Evolutionary conservation across 352 stramenopile genomes (phyloP), one percentile per base, ranked within the genome.

Genomic region (Globisporangium alternatum): DNA sequence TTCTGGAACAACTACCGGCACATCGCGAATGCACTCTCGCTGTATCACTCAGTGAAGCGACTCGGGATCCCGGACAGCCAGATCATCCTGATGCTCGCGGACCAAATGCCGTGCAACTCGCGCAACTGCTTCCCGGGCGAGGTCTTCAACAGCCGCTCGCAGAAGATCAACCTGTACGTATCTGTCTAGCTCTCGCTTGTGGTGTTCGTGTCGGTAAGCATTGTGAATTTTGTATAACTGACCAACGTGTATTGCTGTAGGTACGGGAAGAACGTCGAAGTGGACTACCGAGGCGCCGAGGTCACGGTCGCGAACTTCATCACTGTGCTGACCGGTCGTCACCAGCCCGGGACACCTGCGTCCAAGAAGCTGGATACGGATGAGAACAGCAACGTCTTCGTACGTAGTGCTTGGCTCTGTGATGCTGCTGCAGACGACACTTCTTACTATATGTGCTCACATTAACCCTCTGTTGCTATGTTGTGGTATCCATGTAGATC

Each of bases 1-100:
- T 99, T 98, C 75, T 99, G 89, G 88, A 98, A 97, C 77, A 99
- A 99, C 75, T 99, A 99, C 76, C 89, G 96, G 41, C 96, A 99
- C 67, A 90, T 96, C 17, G 91, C 93, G 19, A 98, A 99, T 77
- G 92, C 92, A 52, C 76, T 98, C 41, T 97, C 89, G 45, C 81
- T 99, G 30, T 98, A 98, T 61, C 81, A 97, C 69, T 90, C 95
- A 8, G 84, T 98, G 12, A 97, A 97, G 73, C 74, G 86, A 22
- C 81, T 97, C 8, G 95, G 95, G 3, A 96, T 98, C 56, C 89
- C 92, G 0, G 95, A 99, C 67, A 97, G 91, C 53, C 95, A 95
- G 75, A 98, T 99, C 72, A 94, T 98, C 61, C 69, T 98, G 41
- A 95, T 98, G 93, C 80, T 99, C n/a, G 96, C 93, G 3, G 95